phyloP scores from a whole-genome alignment of 2,329 filamentous ascomycete species.

The Xylaria sp. region DNA sequence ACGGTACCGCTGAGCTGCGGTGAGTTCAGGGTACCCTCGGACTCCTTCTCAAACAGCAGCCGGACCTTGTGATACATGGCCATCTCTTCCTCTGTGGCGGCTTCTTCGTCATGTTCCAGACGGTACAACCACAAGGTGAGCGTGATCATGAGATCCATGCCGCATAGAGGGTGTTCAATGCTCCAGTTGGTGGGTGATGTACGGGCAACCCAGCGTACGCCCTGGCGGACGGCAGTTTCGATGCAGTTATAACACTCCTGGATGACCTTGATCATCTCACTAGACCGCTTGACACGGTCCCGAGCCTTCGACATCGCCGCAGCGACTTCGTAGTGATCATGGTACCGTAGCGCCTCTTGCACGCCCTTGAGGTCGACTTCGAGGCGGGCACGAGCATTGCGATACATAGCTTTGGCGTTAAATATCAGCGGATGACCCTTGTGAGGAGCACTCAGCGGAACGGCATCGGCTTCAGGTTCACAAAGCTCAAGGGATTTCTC shows the following conservation, averaged over 20 bases:
- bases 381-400: constrained; percentile 89
- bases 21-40: constrained; percentile 80
- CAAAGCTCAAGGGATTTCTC: constrained; percentile 94
- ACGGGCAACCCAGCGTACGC: constrained; percentile 96
- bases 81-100: constrained; percentile 82
- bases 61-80: constrained; percentile 94
- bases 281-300: constrained; percentile 91
- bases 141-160: constrained; percentile 97
- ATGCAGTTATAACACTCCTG: constrained; percentile 98
- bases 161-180: constrained; percentile 95
- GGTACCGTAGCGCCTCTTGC: constrained; percentile 95
- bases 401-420: constrained; percentile 97
- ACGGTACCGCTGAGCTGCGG: constrained; percentile 92
- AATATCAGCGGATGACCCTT: constrained; percentile 96
- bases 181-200: constrained; percentile 99
- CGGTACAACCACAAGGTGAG: constrained; percentile 98
- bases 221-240: constrained; percentile 92
- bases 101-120: constrained; percentile 98
- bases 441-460: constrained; percentile 92
- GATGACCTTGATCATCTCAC: constrained; percentile 98
- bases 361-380: constrained; percentile 96
- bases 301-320: constrained; percentile 95
- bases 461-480: constrained; percentile 87
- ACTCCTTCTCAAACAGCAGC: constrained; percentile 89
- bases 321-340: constrained; percentile 96